phyloP scores from a whole-genome alignment of 441 rosid species.

The Gossypium davidsonii region DNA sequence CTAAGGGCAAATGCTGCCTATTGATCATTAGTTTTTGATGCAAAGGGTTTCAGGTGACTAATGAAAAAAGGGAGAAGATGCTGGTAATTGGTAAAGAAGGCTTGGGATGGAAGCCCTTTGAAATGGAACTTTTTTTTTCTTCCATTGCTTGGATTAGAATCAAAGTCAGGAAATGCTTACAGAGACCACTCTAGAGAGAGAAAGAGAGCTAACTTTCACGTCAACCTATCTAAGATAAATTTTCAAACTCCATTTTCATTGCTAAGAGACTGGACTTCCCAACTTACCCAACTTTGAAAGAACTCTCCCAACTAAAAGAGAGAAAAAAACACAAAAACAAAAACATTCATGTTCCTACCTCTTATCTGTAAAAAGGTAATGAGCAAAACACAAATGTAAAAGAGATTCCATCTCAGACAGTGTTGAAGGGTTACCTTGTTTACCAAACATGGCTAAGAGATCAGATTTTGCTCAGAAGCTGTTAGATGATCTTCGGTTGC shows the following conservation, averaged over 20 bases:
- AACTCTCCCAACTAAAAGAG: slow-evolving; percentile 47
- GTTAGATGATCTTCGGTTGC: slow-evolving; percentile 70
- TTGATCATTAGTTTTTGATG: background rate
- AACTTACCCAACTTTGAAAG: slow-evolving; percentile 81
- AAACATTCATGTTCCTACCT: slow-evolving; percentile 12
- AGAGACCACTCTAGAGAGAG: slow-evolving; percentile 3
- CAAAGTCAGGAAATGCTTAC: slow-evolving; percentile 39
- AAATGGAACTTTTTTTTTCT: slow-evolving; percentile 16
- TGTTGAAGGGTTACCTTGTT: slow-evolving; percentile 4
- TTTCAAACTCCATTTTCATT: slow-evolving; percentile 23
- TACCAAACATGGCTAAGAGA: slow-evolving; percentile 59
- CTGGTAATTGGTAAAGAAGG: slow-evolving; percentile 15
- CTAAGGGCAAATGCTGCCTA: background rate
- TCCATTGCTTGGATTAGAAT: slow-evolving; percentile 81
- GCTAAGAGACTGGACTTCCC: slow-evolving; percentile 35
- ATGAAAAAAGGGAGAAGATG: background rate
- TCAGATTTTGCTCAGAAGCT: slow-evolving; percentile 93
- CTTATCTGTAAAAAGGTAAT: slow-evolving; percentile 4
- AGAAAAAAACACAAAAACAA: slow-evolving; percentile 3
- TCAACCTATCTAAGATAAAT: slow-evolving; percentile 39
- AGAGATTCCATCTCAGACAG: slow-evolving; percentile 10
- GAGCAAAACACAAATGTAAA: slow-evolving; percentile 6
- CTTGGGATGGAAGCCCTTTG: slow-evolving; percentile 47
- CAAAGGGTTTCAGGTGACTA: background rate
- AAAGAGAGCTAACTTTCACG: slow-evolving; percentile 56